Evolutionary conservation across 257 asterid genomes (phyloP), one percentile per base, ranked within the genome.

Genomic region (Ophiorrhiza pumila): DNA sequence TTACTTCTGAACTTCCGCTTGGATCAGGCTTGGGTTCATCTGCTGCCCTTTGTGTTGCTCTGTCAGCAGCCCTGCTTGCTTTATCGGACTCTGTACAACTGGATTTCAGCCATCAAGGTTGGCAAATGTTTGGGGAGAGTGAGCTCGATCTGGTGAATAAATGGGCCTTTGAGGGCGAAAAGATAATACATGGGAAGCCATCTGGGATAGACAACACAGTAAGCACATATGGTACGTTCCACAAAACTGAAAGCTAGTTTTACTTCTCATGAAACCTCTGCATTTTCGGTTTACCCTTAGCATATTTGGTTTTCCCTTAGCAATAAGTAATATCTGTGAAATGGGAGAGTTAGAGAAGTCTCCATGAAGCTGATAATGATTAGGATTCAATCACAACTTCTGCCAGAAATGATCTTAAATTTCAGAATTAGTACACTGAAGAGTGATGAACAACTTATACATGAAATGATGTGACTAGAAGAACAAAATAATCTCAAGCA

Each of bases 11-110:
- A 87, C 95, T 92, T 78, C 98, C 99, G 57, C 75, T 92, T 66
- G 99, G 99, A 75, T 68, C 99, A 75, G 99, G 99, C 71, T 88
- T 95, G 87, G 98, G 99, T 78, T 95, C 99, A 27, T 95, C 99
- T 71, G 98, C 99, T 78, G 91, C 98, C 65, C 79, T 94, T 9
- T 91, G 98, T 82, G 98, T 94, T 70, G 89, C 98, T 32, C 83
- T 91, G 47, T 85, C 97, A 73, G 96, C 96, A 14, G 95, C 98
- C 46, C 85, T 94, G 56, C 88, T 94, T 77, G 85, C 97, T 22
- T 75, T 94, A 64, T 86, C 97, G 23, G 95, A 91, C 80, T 85
- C 83, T 23, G 79, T 68, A 15, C 84, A 75, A 52, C 83, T 90
- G 80, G 97, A 91, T 79, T 88, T 88, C 77, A 80, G 85, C 80